A percentile compares a stretch with the other conserved stretches of the same genome.
Evolutionary conservation across 1,139 yeast genomes (phyloP).

Genomic region (Pichia sp.): DNA sequence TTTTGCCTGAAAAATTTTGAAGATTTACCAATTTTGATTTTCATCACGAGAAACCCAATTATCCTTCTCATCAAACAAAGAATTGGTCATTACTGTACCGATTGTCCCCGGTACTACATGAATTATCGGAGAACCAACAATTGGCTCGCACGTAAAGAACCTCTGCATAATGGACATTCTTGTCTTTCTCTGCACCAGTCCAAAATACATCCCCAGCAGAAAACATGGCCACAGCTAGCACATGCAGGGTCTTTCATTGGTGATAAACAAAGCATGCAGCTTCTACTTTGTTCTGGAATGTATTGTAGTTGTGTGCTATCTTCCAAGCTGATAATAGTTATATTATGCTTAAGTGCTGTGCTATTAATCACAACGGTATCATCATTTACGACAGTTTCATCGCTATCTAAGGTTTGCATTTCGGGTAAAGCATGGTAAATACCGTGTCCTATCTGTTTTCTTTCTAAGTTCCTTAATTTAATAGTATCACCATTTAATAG

Average conservation of each 20-base stretch:
- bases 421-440: not conserved
- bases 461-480: not conserved
- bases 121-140: conserved; percentile 63
- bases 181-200: conserved; percentile 85
- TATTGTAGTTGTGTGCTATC: conserved; percentile 56
- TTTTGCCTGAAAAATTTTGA: not conserved
- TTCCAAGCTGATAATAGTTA: conserved; percentile 41
- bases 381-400: not conserved
- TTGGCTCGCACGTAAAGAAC: conserved; percentile 65
- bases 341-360: not conserved
- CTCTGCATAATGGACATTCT: conserved; percentile 91
- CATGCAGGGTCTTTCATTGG: conserved; percentile 77
- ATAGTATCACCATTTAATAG: not conserved
- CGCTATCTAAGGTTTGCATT: not conserved
- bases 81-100: not conserved
- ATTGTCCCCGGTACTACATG: too few species aligned
- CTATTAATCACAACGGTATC: not conserved
- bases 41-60: not conserved
- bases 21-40: not conserved
- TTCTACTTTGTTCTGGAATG: conserved; percentile 62
- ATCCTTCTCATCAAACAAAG: not conserved
- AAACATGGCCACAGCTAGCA: conserved; percentile 86
- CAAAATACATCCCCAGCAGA: conserved; percentile 86
- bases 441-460: not conserved
- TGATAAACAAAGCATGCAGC: conserved; percentile 78